Evolutionary conservation across 495 filamentous ascomycete species (phyloP).

Genomic region (Penicillium dipodomyicola): DNA sequence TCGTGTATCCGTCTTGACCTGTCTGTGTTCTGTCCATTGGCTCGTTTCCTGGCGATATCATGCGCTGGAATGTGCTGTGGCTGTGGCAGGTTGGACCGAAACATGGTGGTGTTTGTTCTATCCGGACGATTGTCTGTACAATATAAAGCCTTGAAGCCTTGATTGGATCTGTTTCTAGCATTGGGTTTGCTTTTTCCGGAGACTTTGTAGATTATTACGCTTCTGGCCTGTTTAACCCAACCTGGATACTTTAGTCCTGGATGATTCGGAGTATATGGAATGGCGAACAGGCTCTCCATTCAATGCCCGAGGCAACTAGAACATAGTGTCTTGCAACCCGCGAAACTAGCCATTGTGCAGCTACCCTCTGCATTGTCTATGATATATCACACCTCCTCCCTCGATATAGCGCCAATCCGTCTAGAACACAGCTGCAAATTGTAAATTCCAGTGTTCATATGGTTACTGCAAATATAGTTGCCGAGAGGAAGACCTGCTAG

Average conservation of each 20-base stretch:
- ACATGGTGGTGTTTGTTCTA: neutral
- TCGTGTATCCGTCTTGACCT: neutral
- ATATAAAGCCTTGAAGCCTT: conserved; percentile 13
- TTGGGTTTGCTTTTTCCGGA: neutral
- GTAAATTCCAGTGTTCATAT: too few relatives aligned
- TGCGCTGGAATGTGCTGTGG: conserved; percentile 7
- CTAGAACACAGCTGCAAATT: too few relatives aligned
- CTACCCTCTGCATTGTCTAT: too few relatives aligned
- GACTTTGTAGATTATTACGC: neutral
- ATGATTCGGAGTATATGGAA: too few relatives aligned
- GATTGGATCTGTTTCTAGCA: conserved; percentile 6
- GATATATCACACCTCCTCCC: too few relatives aligned
- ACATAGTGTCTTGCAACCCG: too few relatives aligned
- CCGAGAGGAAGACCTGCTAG: too few relatives aligned
- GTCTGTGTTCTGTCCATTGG: neutral
- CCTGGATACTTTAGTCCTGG: neutral
- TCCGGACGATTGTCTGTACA: conserved; percentile 11
- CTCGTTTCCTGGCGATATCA: conserved; percentile 9
- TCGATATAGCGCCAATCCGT: too few relatives aligned
- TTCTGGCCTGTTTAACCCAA: neutral
- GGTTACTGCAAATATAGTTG: too few relatives aligned
- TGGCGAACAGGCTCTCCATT: too few relatives aligned
- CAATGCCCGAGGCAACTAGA: too few relatives aligned
- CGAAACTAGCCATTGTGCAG: too few relatives aligned
- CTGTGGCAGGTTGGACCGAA: neutral